Percentiles rank a stretch among this genome's conserved stretches.
phyloP scores from a whole-genome alignment of 1,284 basidiomycete genomes.

The Schizophyllum amplum region DNA sequence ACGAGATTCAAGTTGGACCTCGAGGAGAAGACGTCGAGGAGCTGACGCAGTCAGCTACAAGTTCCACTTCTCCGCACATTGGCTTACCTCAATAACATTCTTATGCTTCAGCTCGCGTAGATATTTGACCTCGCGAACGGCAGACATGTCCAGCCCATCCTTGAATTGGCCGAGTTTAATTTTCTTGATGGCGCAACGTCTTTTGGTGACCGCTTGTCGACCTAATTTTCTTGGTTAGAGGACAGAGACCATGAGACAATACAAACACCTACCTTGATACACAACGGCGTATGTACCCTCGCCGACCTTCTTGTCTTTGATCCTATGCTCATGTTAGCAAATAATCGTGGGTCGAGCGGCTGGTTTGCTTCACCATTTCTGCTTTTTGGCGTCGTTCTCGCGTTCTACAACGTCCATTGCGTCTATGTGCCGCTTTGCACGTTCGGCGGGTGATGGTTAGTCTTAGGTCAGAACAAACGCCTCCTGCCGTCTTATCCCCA shows the following conservation, averaged over 20 bases:
- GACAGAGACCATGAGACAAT: background rate
- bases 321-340: slow-evolving; percentile 32
- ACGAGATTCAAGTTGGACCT: slow-evolving; percentile 97
- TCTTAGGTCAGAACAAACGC: too few relatives aligned
- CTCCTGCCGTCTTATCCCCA: too few relatives aligned
- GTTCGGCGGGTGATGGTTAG: background rate
- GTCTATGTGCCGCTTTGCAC: background rate
- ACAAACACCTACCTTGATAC: slow-evolving; percentile 63
- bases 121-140: slow-evolving; percentile 97
- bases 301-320: slow-evolving; percentile 86
- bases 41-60: slow-evolving; percentile 33
- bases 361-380: slow-evolving; percentile 45
- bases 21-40: slow-evolving; percentile 95
- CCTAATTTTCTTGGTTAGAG: slow-evolving; percentile 30
- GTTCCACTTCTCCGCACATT: background rate
- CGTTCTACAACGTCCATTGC: slow-evolving; percentile 71
- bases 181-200: slow-evolving; percentile 95
- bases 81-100: slow-evolving; percentile 83
- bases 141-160: slow-evolving; percentile 98
- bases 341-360: background rate
- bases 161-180: slow-evolving; percentile 96
- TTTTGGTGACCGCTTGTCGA: slow-evolving; percentile 58
- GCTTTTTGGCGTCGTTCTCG: slow-evolving; percentile 62
- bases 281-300: slow-evolving; percentile 98
- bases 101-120: slow-evolving; percentile 90